These are phyloP conservation scores for Trametes sp. DNA, from an alignment of 1,284 basidiomycete species.

Conservation along the genomic window DNA sequence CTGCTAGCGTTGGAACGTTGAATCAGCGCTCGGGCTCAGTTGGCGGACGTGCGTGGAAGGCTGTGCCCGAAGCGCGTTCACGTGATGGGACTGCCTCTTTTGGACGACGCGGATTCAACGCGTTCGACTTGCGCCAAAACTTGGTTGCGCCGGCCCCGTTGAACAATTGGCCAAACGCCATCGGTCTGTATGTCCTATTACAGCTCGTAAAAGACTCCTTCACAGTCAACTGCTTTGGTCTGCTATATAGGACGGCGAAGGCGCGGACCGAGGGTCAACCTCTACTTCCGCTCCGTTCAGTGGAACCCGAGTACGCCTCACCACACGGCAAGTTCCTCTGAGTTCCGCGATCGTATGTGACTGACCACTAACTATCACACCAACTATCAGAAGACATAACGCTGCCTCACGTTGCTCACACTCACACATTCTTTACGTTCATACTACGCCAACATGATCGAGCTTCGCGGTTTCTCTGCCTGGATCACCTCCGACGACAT, in stretches of 20 bases:
- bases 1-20: no score
- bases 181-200: not conserved
- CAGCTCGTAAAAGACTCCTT: conserved; percentile 2
- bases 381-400: not conserved
- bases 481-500: conserved; percentile 64
- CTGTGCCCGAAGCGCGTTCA: conserved; percentile 11
- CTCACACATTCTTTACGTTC: conserved; percentile 6
- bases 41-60: not conserved
- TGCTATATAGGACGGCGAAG: conserved; percentile 1
- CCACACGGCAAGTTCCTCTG: conserved; percentile 1
- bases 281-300: not conserved
- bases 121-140: no score
- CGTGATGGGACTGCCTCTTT: conserved; percentile 9
- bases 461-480: conserved; percentile 66
- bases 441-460: conserved; percentile 50
- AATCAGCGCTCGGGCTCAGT: no score
- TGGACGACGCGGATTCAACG: conserved; percentile 4
- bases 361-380: not conserved
- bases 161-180: conserved; percentile 8
- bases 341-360: not conserved
- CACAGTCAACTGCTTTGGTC: not conserved
- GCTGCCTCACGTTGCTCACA: no score
- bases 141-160: not conserved
- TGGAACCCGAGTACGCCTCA: conserved; percentile 1
- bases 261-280: not conserved